Evolutionary conservation across 169 alveolate genomes (phyloP), one percentile per base, ranked within the genome.

Genomic region (Neospora caninum): DNA sequence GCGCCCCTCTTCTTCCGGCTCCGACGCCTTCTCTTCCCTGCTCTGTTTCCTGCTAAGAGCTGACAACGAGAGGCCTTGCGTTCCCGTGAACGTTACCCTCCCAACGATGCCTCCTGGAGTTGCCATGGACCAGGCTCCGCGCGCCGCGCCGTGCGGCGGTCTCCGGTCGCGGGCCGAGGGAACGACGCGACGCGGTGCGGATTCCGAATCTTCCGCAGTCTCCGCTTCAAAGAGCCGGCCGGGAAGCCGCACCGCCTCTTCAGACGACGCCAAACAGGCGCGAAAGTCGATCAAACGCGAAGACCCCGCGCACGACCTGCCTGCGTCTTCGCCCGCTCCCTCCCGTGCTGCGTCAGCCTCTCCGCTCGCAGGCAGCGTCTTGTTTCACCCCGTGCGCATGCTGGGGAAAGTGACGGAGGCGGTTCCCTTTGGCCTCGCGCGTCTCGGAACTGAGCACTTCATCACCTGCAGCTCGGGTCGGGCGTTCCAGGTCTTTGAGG

Each of bases 401-500:
- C 10, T 86, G n/a, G 92, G 92, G 42, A 45, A 54, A 29, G 92
- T 86, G 80, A 86, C 80, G 25, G 80, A 53, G 31, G 53, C 73
- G 4, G 45, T 86, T 10, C 80, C 92, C 27, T 86, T 86, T 31
- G 70, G 54, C 27, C 13, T 53, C 13, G 41, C 54, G 53, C 6
- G 49, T 2, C 80, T 49, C 27, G 92, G 92, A 27, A 34, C 49
- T 10, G 80, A 86, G 92, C 18, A 9, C 49, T 86, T 86, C 27
- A 49, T 86, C 80, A 34, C 58, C 43, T 86, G 92, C 92, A 49
- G 80, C 45, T 6, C 45, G 39, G 92, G 92, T 22, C 41, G 80
- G 36, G n/a, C 45, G 43, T 86, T 86, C 80, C 92, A 86, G 42
- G 92, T 86, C 42, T 54, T 34, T 54, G 70, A 53, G n/a, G 70